These are phyloP conservation scores for Daldinia sp. DNA, from an alignment of 2,329 filamentous ascomycete genomes.

Conservation along the genomic window DNA sequence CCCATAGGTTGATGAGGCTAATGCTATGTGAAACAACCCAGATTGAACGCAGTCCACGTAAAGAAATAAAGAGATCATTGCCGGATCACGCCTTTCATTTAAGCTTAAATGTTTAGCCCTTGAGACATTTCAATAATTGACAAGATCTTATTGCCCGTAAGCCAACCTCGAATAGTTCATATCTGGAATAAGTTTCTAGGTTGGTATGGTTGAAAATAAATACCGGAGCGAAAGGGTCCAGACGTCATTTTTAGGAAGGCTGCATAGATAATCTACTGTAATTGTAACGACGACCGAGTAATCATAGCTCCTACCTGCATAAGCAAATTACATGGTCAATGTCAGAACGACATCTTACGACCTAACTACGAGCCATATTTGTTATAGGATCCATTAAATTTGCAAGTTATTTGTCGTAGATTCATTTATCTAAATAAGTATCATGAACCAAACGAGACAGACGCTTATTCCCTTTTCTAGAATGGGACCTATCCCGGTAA, in stretches of 20 bases:
- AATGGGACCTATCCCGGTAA: not conserved
- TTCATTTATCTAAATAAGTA: not conserved
- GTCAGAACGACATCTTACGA: conserved; percentile 1
- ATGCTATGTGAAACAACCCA: not conserved
- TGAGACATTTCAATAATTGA: no score
- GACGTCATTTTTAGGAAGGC: no score
- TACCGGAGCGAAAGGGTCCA: no score
- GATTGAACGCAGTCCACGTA: not conserved
- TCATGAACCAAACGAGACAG: not conserved
- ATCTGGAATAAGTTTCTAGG: no score
- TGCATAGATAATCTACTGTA: no score
- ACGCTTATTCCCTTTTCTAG: not conserved
- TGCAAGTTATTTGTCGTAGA: not conserved
- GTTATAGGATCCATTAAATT: not conserved
- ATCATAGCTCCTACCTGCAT: not conserved
- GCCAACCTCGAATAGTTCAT: no score
- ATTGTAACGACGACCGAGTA: no score
- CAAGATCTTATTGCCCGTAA: no score
- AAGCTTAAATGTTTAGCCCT: not conserved
- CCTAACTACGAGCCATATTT: conserved; percentile 8
- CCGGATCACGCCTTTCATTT: not conserved
- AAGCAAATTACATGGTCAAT: conserved; percentile 11
- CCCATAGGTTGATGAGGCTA: not conserved
- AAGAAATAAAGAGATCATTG: not conserved
- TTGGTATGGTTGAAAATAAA: no score